phyloP scores from a whole-genome alignment of 164 flowering plant species.

The Dillenia suffruticosa region DNA sequence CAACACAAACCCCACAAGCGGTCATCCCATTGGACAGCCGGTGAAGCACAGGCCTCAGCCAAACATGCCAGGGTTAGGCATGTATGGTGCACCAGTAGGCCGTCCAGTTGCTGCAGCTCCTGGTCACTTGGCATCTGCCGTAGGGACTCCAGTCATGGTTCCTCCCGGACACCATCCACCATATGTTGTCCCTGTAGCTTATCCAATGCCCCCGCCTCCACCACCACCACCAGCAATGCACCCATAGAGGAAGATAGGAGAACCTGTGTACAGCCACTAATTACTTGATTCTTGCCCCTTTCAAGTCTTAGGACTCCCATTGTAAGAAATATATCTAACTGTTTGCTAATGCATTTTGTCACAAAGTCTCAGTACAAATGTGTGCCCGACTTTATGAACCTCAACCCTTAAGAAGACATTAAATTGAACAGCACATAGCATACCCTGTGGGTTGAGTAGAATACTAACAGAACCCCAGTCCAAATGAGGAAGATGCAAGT shows the following conservation, averaged over 20 bases:
- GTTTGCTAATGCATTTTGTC: no score
- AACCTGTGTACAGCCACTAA: not conserved
- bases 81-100: conserved; percentile 64
- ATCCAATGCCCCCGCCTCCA: conserved; percentile 46
- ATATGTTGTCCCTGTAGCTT: conserved; percentile 55
- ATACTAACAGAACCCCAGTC: no score
- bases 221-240: conserved; percentile 41
- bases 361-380: no score
- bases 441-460: no score
- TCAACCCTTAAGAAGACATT: no score
- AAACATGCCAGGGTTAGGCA: conserved; percentile 33
- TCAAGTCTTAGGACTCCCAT: no score
- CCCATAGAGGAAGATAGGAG: conserved; percentile 16
- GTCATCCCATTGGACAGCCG: conserved; percentile 9
- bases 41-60: conserved; percentile 34
- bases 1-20: conserved; percentile 15
- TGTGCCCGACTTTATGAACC: no score
- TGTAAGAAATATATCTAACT: no score
- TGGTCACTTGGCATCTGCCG: conserved; percentile 52
- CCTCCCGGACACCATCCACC: conserved; percentile 53
- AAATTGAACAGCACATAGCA: no score
- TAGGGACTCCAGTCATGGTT: conserved; percentile 78
- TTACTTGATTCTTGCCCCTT: no score
- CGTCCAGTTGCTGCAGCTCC: conserved; percentile 51
- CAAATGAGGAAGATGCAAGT: no score